These are phyloP conservation scores for Phytophthora foliorum DNA, from an alignment of 352 stramenopile genomes.

Conservation along the genomic window DNA sequence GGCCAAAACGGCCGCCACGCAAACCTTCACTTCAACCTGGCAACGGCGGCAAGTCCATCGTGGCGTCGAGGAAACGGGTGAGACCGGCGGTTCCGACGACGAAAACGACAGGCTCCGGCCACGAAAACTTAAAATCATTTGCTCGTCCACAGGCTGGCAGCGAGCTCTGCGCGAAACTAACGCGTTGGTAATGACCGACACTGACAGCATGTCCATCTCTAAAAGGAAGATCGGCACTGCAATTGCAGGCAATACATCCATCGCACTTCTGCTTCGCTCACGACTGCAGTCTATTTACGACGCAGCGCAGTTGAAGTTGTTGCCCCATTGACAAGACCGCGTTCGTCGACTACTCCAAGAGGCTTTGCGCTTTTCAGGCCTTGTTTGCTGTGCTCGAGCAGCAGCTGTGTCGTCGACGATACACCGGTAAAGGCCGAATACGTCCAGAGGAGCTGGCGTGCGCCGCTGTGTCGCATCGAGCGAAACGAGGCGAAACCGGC, in stretches of 20 bases:
- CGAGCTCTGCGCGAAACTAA: not conserved
- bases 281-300: not conserved
- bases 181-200: slow-evolving; percentile 17
- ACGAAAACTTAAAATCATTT: slow-evolving; percentile 16
- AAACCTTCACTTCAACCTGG: slow-evolving; percentile 24
- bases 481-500: slow-evolving; percentile 13
- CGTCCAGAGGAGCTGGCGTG: slow-evolving; percentile 27
- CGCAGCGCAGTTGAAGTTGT: slow-evolving; percentile 32
- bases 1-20: slow-evolving; percentile 4
- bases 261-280: not conserved
- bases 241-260: not conserved
- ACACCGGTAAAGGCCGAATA: slow-evolving; percentile 11
- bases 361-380: slow-evolving; percentile 8
- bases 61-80: slow-evolving; percentile 2
- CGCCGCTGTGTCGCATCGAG: slow-evolving; percentile 34
- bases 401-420: slow-evolving; percentile 2
- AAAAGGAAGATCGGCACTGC: not conserved
- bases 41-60: slow-evolving; percentile 17
- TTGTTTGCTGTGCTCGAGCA: slow-evolving; percentile 1
- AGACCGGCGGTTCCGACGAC: not conserved
- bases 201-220: not conserved
- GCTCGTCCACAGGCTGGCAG: slow-evolving; percentile 8
- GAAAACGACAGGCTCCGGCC: not conserved
- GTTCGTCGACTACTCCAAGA: slow-evolving; percentile 29
- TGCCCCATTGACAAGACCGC: slow-evolving; percentile 22